phyloP scores from a whole-genome alignment of 2,329 filamentous ascomycete species.

The Aspergillus hortae region DNA sequence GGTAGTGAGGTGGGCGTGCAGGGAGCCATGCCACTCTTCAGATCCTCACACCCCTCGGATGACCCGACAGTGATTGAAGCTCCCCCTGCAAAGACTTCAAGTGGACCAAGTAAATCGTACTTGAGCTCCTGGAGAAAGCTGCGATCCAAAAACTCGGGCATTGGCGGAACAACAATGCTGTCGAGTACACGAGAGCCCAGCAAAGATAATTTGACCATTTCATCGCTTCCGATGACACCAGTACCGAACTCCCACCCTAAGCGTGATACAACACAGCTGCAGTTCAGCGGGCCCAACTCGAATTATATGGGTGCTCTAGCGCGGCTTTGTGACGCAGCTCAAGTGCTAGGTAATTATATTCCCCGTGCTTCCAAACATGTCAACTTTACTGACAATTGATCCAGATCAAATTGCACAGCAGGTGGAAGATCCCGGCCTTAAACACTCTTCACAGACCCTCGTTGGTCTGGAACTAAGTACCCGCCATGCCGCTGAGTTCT shows the following conservation, averaged over 20 bases:
- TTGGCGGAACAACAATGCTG: conserved; percentile 44
- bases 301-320: conserved; percentile 90
- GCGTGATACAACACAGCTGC: conserved; percentile 64
- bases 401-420: conserved; percentile 92
- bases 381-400: conserved; percentile 9
- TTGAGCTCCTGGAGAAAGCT: conserved; percentile 87
- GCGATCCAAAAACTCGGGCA: conserved; percentile 79
- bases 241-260: conserved; percentile 62
- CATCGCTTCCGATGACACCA: conserved; percentile 72
- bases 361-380: neutral
- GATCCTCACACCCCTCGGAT: conserved; percentile 53
- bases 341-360: conserved; percentile 70
- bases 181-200: conserved; percentile 43
- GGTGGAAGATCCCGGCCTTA: conserved; percentile 89
- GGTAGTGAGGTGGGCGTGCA: conserved; percentile 91
- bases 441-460: conserved; percentile 87
- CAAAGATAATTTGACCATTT: conserved; percentile 64
- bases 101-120: conserved; percentile 69
- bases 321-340: conserved; percentile 85
- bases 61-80: conserved; percentile 37
- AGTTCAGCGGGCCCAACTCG: conserved; percentile 79
- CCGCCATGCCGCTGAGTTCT: conserved; percentile 93
- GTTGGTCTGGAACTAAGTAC: conserved; percentile 92
- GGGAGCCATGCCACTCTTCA: conserved; percentile 69
- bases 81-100: conserved; percentile 49